phyloP scores from a whole-genome alignment of 331 rosid species.

The Phaseolus coccineus region DNA sequence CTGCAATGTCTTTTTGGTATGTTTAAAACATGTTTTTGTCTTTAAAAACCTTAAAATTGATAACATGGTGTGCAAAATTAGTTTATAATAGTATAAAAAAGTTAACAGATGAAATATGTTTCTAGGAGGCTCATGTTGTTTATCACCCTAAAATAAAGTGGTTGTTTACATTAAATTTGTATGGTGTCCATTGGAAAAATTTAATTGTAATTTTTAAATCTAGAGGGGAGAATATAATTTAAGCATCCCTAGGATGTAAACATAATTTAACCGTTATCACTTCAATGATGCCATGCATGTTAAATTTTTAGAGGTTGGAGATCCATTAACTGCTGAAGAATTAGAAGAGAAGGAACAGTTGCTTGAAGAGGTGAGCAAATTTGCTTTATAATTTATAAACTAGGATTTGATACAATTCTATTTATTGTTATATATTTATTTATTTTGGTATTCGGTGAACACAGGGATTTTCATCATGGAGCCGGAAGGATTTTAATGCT shows the following conservation, averaged over 20 bases:
- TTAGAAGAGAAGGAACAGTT: slow-evolving; percentile 92
- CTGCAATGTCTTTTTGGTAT: too few relatives aligned
- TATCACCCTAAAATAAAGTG: background rate
- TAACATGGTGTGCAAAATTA: too few relatives aligned
- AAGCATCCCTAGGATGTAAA: background rate
- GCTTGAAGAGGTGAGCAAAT: slow-evolving; percentile 70
- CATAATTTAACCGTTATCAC: background rate
- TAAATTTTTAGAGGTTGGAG: slow-evolving; percentile 75
- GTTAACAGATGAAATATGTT: background rate
- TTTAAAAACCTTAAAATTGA: too few relatives aligned
- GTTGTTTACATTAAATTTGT: background rate
- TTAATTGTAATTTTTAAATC: background rate
- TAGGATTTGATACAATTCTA: slow-evolving; percentile 18
- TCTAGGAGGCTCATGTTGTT: background rate
- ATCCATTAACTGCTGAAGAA: slow-evolving; percentile 97
- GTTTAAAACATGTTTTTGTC: too few relatives aligned
- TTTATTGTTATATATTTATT: slow-evolving; percentile 25
- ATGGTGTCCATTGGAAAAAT: background rate
- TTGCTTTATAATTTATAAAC: slow-evolving; percentile 12
- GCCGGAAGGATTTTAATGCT: slow-evolving; percentile 92
- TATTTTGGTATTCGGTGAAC: slow-evolving; percentile 44
- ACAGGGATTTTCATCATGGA: slow-evolving; percentile 98
- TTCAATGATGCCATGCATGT: slow-evolving; percentile 27
- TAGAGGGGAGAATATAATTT: background rate
- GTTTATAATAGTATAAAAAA: too few relatives aligned